A percentile compares a stretch with the other conserved stretches of the same genome.
Conservation (phyloP, 805 yeast genomes). For the Pichia nanzhaoensis region DNA sequence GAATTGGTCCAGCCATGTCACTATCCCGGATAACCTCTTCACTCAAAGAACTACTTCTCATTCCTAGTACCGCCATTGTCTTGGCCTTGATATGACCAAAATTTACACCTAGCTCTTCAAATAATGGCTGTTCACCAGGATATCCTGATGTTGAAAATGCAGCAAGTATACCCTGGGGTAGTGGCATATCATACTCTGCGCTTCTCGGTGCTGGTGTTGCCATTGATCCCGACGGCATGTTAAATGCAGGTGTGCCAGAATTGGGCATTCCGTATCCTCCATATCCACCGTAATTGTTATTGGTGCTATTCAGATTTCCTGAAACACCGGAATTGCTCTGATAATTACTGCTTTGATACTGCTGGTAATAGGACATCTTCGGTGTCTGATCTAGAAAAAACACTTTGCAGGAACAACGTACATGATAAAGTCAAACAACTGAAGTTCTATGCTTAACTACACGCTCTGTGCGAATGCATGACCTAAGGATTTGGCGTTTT, state of each 20-base stretch:
- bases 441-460: no score
- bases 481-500: no score
- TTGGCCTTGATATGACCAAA: conserved; percentile 79
- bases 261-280: conserved; percentile 3
- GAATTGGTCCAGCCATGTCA: conserved; percentile 91
- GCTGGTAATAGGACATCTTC: conserved; percentile 33
- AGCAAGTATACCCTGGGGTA: conserved; percentile 62
- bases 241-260: not conserved
- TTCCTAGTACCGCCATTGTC: conserved; percentile 81
- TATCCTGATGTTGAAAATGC: conserved; percentile 93
- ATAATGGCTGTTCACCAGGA: conserved; percentile 87
- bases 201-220: not conserved
- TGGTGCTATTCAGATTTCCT: not conserved
- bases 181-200: conserved; percentile 6
- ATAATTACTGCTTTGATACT: conserved; percentile 13
- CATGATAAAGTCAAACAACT: no score
- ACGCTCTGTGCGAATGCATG: no score
- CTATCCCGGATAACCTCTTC: conserved; percentile 79
- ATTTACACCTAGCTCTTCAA: conserved; percentile 91
- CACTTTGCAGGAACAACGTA: no score
- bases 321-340: not conserved
- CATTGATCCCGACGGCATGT: conserved; percentile 12
- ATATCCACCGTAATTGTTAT: not conserved
- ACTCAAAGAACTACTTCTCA: conserved; percentile 50
- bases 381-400: no score